Conservation (phyloP, 2,329 filamentous ascomycete species). For the Xylariaceae sp. region DNA sequence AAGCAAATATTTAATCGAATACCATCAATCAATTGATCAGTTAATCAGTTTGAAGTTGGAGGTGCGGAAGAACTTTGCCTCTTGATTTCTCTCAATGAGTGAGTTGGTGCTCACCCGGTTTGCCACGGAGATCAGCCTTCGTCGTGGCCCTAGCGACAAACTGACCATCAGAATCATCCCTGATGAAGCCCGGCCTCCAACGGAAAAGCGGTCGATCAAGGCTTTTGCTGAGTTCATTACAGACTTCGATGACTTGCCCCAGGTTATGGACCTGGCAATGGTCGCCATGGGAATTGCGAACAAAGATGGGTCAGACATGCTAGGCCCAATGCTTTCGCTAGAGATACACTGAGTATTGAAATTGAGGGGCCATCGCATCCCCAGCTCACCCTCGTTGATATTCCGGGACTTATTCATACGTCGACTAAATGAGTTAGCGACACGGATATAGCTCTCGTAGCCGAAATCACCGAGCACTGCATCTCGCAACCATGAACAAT, state of each 20-base stretch:
- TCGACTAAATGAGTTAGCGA: constrained; percentile 34
- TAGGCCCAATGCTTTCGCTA: neutral
- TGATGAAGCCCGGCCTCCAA: neutral
- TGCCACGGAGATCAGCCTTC: constrained; percentile 60
- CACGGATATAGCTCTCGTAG: constrained; percentile 35
- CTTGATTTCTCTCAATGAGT: constrained; percentile 9
- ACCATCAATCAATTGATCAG: too few relatives aligned
- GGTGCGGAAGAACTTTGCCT: constrained; percentile 12
- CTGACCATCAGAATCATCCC: constrained; percentile 21
- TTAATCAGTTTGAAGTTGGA: constrained; percentile 17
- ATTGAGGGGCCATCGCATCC: constrained; percentile 18
- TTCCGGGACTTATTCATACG: constrained; percentile 43
- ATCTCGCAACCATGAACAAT: constrained; percentile 52
- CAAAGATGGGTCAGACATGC: neutral
- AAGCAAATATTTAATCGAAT: too few relatives aligned
- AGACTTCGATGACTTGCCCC: constrained; percentile 16
- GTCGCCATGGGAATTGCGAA: neutral
- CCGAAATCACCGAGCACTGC: constrained; percentile 45
- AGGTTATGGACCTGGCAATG: constrained; percentile 11
- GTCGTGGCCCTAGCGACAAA: constrained; percentile 38
- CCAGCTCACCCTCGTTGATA: constrained; percentile 39
- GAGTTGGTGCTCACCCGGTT: constrained; percentile 52
- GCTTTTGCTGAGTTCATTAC: constrained; percentile 7
- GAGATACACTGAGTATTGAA: constrained; percentile 23
- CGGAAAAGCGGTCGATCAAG: constrained; percentile 1